These are phyloP conservation scores for Porphyrellus cyaneotinctus DNA, from an alignment of 768 basidiomycete species.

Conservation along the genomic window DNA sequence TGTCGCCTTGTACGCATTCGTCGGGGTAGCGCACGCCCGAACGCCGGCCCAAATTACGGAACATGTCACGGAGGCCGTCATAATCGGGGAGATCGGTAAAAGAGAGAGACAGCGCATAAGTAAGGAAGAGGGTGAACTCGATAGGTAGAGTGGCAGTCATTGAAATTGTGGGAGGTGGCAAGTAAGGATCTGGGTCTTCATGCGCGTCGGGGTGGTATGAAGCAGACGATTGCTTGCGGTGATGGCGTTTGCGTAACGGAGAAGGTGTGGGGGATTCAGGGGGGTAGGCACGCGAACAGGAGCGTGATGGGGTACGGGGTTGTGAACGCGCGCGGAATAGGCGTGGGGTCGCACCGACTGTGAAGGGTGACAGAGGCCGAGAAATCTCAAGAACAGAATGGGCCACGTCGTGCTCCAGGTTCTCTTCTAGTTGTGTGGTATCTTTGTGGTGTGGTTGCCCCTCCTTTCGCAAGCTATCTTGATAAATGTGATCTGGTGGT, in stretches of 20 bases:
- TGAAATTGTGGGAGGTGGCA: slow-evolving; percentile 33
- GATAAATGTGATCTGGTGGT: slow-evolving; percentile 13
- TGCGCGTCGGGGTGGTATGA: slow-evolving; percentile 16
- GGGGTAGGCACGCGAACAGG: slow-evolving; percentile 7
- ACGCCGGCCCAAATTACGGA: slow-evolving; percentile 54
- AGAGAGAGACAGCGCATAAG: slow-evolving; percentile 74
- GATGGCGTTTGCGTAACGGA: slow-evolving; percentile 14
- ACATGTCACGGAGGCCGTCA: slow-evolving; percentile 71
- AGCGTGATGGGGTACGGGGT: slow-evolving; percentile 16
- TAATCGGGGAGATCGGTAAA: slow-evolving; percentile 92
- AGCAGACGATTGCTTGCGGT: slow-evolving; percentile 18
- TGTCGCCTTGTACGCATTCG: slow-evolving; percentile 17
- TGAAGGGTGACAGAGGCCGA: slow-evolving; percentile 6
- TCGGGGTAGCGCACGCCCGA: slow-evolving; percentile 42
- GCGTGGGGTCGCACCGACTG: slow-evolving; percentile 7
- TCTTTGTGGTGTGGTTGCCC: not conserved
- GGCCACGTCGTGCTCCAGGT: slow-evolving; percentile 6
- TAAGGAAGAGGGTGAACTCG: slow-evolving; percentile 77
- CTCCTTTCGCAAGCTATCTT: slow-evolving; percentile 1
- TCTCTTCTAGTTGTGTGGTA: slow-evolving; percentile 9
- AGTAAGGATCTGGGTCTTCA: slow-evolving; percentile 8
- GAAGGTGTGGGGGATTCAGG: slow-evolving; percentile 19
- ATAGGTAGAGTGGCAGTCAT: slow-evolving; percentile 74
- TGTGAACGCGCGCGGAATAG: slow-evolving; percentile 16
- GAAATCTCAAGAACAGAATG: slow-evolving; percentile 18